Conservation (phyloP, 768 basidiomycete genomes). For the Amanita muscaria region DNA sequence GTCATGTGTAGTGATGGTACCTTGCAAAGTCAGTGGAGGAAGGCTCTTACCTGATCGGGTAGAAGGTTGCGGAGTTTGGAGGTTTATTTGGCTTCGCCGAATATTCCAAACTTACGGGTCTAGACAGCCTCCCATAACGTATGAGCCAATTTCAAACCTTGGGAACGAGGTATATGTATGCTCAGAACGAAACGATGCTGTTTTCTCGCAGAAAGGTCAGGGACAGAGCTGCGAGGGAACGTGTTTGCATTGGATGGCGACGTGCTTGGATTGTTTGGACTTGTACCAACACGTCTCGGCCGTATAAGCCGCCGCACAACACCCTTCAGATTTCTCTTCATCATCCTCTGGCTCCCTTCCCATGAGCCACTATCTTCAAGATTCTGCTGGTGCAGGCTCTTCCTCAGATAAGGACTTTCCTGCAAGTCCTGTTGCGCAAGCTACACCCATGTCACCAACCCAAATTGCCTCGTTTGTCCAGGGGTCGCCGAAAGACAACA, state of each 20-base stretch:
- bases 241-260: conserved; percentile 34
- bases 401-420: conserved; percentile 39
- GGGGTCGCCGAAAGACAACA: conserved; percentile 27
- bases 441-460: conserved; percentile 24
- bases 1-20: neutral
- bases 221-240: neutral
- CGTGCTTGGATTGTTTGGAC: conserved; percentile 33
- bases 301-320: conserved; percentile 17
- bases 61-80: conserved; percentile 24
- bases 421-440: conserved; percentile 41
- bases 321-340: conserved; percentile 21
- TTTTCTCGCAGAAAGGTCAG: neutral
- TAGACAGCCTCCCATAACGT: neutral
- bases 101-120: conserved; percentile 7
- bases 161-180: neutral
- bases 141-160: neutral
- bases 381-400: conserved; percentile 27
- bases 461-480: conserved; percentile 12
- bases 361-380: conserved; percentile 20
- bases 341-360: conserved; percentile 13
- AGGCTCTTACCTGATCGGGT: conserved; percentile 3
- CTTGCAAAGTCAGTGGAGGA: neutral
- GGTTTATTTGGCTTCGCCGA: conserved; percentile 13
- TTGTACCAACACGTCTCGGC: conserved; percentile 27
- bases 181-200: neutral